Percentiles rank a stretch among this genome's conserved stretches.
phyloP scores from a whole-genome alignment of 352 stramenopile species.

The Globisporangium carolinianum region DNA sequence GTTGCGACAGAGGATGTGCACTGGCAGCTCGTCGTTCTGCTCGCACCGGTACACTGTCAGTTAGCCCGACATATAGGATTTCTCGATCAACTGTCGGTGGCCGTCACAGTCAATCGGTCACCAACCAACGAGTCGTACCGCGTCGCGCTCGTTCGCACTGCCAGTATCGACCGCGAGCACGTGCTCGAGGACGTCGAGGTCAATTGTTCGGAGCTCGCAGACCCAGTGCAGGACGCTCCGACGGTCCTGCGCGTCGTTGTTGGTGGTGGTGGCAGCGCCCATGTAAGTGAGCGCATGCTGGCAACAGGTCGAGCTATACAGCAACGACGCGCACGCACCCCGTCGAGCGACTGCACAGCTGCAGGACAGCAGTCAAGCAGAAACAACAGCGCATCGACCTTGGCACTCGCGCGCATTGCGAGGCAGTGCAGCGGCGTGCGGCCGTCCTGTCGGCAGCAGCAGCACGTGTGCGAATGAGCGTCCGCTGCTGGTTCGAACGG shows the following conservation, averaged over 20 bases:
- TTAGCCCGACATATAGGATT: background rate
- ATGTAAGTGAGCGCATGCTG: no score
- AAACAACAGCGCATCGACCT: conserved; percentile 27
- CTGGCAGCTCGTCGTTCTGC: conserved; percentile 43
- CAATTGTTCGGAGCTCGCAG: conserved; percentile 26
- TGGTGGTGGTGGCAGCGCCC: no score
- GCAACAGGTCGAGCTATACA: no score
- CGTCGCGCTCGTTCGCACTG: conserved; percentile 15
- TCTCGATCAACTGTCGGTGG: background rate
- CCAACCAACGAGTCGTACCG: background rate
- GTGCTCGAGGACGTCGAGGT: conserved; percentile 20
- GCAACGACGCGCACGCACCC: conserved; percentile 11
- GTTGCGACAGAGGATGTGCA: conserved; percentile 57
- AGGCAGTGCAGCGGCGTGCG: conserved; percentile 48
- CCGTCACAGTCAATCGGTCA: background rate
- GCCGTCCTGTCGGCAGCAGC: conserved; percentile 14
- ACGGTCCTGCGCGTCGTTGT: conserved; percentile 17
- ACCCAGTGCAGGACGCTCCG: conserved; percentile 55
- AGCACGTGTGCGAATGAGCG: background rate
- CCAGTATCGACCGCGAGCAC: conserved; percentile 9
- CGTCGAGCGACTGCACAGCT: conserved; percentile 26
- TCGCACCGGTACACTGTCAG: no score
- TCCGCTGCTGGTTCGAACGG: no score
- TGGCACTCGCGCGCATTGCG: conserved; percentile 15
- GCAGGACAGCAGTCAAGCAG: conserved; percentile 27